Conservation (phyloP, 2,329 filamentous ascomycete species). For the Aspergillus awamori region DNA sequence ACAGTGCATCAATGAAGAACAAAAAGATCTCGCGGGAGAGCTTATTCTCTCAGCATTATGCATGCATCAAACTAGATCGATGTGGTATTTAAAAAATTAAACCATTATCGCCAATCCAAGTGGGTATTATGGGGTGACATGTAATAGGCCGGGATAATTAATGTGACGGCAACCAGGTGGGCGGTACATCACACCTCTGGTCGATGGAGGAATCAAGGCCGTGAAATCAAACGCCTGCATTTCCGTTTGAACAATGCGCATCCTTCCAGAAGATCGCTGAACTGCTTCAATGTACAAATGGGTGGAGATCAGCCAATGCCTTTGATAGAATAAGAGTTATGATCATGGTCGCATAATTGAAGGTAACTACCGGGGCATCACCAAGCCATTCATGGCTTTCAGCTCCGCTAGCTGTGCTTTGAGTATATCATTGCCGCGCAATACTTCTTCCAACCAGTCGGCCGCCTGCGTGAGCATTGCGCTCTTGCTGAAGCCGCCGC, state of each 20-base stretch:
- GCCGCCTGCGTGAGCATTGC: slow-evolving; percentile 74
- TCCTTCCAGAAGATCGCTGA: slow-evolving; percentile 27
- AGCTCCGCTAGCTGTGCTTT: slow-evolving; percentile 56
- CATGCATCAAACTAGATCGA: background rate
- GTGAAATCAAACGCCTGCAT: slow-evolving; percentile 27
- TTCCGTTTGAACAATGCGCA: slow-evolving; percentile 16
- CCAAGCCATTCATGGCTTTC: slow-evolving; percentile 41
- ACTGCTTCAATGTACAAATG: slow-evolving; percentile 24
- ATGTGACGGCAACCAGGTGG: background rate
- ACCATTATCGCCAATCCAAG: background rate
- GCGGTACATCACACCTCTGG: background rate
- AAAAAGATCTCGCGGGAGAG: background rate
- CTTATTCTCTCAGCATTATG: background rate
- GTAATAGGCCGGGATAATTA: background rate
- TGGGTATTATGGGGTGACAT: background rate
- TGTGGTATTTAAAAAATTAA: background rate
- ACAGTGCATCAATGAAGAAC: background rate
- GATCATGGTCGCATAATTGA: slow-evolving; percentile 27
- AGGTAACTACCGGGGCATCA: slow-evolving; percentile 38
- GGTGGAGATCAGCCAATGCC: background rate
- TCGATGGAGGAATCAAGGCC: background rate
- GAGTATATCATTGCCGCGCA: slow-evolving; percentile 68
- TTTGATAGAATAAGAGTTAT: slow-evolving; percentile 15
- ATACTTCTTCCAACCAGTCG: slow-evolving; percentile 74
- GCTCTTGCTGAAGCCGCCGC: slow-evolving; percentile 80